Evolutionary conservation across 2,329 filamentous ascomycete genomes (phyloP), one percentile per base, ranked within the genome.

Genomic region (Colletotrichum acutatum): DNA sequence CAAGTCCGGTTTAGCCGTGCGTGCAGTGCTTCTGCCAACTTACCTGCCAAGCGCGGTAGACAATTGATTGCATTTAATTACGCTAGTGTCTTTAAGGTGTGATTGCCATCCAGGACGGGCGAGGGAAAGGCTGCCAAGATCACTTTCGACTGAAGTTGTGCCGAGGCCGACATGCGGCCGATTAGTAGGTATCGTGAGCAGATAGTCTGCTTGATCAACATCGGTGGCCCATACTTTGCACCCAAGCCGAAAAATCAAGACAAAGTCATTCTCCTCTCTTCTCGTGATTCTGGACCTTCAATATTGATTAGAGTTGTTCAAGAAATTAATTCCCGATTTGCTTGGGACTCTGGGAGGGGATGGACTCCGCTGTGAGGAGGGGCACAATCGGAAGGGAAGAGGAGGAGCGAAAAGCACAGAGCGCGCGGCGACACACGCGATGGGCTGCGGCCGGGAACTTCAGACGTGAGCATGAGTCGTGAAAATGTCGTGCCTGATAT

Each of bases 271-370:
- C n/a, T 16, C 9, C 5, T 22, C 3, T 49, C 24, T 49, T n/a
- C 19, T 30, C 42, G 57, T 57, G 63, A 49, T 42, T 52, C 70
- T 19, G 34, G 66, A 28, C 28, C 26, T 34, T 26, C 53, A 58
- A 60, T 60, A 63, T 34, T n/a, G 59, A 58, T 61, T 60, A 63
- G 24, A 72, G 66, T 72, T 70, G 65, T 22, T 49, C 19, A 37
- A 52, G 53, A 68, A 54, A 68, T 59, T 68, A 72, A 59, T 64
- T 53, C 65, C 69, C 69, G 69, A 64, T 19, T 68, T 64, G 32
- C 49, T 53, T 61, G 65, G 19, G 42, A 52, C 19, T 42, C 16
- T 42, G 37, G 2, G 37, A 42, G 19, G 19, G 42, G 19, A 49
- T 22, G 42, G 65, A 58, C 65, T 72, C 60, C 66, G 54, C 56